Conservation (phyloP, 2,329 filamentous ascomycete species). For the Epichloe typhina region DNA sequence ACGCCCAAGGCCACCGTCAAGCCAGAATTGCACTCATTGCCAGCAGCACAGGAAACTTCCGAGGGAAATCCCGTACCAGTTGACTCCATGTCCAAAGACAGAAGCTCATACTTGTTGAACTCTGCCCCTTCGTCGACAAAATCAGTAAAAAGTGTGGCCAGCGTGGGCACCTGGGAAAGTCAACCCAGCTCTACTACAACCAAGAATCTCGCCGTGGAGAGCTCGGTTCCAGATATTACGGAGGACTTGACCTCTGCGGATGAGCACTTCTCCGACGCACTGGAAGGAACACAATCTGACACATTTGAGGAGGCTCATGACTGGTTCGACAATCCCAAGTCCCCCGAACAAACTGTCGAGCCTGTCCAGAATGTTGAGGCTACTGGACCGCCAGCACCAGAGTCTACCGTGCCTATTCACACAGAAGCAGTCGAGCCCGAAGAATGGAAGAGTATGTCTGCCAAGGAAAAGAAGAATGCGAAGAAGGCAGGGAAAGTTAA, state of each 20-base stretch:
- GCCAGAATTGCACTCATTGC: constrained; percentile 15
- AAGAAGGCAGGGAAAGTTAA: constrained; percentile 12
- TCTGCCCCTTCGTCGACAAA: constrained; percentile 23
- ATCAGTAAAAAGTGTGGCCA: constrained; percentile 14
- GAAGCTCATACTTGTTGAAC: constrained; percentile 28
- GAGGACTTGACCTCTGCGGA: constrained; percentile 23
- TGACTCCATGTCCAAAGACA: constrained; percentile 28
- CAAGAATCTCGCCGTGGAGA: constrained; percentile 8
- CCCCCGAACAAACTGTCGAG: constrained; percentile 3
- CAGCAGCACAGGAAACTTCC: constrained; percentile 7
- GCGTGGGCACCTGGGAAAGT: constrained; percentile 10
- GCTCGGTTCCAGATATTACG: constrained; percentile 10
- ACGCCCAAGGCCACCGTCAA: constrained; percentile 51
- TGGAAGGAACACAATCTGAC: constrained; percentile 14
- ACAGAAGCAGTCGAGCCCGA: constrained; percentile 8
- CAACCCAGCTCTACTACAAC: constrained; percentile 15
- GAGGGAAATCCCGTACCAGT: constrained; percentile 24
- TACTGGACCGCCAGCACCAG: constrained; percentile 5
- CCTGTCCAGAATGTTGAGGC: constrained; percentile 1
- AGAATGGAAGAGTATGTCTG: constrained; percentile 6
- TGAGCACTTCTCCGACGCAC: constrained; percentile 23
- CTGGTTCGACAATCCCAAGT: constrained; percentile 2
- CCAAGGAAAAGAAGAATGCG: constrained; percentile 10
- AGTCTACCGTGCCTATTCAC: not conserved
- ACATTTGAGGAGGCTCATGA: constrained; percentile 10